phyloP scores from a whole-genome alignment of 345 rosid species.

The Hypericum perforatum region DNA sequence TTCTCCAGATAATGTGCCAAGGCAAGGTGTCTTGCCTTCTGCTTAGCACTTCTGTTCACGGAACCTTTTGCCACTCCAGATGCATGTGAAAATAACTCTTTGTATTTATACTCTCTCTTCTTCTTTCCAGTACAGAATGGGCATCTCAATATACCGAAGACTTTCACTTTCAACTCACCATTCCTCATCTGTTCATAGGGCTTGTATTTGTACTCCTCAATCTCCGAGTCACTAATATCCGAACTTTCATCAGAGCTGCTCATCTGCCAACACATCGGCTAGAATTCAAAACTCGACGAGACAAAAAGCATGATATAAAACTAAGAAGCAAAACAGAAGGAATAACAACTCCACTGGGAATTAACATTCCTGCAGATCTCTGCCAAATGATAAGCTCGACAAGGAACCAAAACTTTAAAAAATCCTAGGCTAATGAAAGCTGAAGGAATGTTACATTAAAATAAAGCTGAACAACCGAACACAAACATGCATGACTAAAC shows the following conservation, averaged over 20 bases:
- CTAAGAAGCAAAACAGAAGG: too few relatives aligned
- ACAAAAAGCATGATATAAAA: too few relatives aligned
- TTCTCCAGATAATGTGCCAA: slow-evolving; percentile 52
- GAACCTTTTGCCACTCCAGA: slow-evolving; percentile 80
- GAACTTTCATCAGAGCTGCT: slow-evolving; percentile 62
- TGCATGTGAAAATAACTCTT: slow-evolving; percentile 78
- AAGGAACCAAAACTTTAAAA: too few relatives aligned
- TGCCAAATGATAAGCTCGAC: too few relatives aligned
- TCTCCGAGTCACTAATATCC: slow-evolving; percentile 77
- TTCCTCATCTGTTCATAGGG: slow-evolving; percentile 43
- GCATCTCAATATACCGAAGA: slow-evolving; percentile 54
- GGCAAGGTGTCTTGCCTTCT: slow-evolving; percentile 70
- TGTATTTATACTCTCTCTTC: slow-evolving; percentile 67
- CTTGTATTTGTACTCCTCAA: slow-evolving; percentile 39
- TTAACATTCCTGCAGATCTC: too few relatives aligned
- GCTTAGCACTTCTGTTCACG: slow-evolving; percentile 55
- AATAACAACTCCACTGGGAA: too few relatives aligned
- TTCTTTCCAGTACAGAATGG: slow-evolving; percentile 87
- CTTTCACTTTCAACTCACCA: slow-evolving; percentile 51
- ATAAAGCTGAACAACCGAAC: too few relatives aligned
- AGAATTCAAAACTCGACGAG: too few relatives aligned
- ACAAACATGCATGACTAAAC: too few relatives aligned
- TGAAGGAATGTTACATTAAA: too few relatives aligned
- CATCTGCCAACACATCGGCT: too few relatives aligned
- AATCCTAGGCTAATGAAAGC: too few relatives aligned